Base-by-base conservation (phyloP, 805 yeast species). In the Candida nemodendra region DNA sequence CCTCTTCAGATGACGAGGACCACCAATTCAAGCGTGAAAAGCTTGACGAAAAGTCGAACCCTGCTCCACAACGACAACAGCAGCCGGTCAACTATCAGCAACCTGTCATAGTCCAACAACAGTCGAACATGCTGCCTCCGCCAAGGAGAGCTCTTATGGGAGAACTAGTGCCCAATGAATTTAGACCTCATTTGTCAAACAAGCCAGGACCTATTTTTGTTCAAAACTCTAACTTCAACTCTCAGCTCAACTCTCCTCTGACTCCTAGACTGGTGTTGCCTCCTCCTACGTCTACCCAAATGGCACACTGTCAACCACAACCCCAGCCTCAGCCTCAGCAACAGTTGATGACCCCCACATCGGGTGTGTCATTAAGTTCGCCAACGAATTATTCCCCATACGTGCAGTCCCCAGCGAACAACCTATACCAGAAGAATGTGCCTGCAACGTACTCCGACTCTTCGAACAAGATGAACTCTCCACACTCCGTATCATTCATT, bases 131-230 rank as follows among this genome's bases (percentile, higher is more conserved):
- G 51, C 39, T 57, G 13, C 65, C 65, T 14, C 64, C 64, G 6
- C 65, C 64, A 27, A 44, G 63, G 38, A 42, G 49, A 14, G 38
- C 43, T 27, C 32, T 42, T 11, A 35, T 56, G 22, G 38, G 30
- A 30, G 17, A 34, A 14, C 18, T 19, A n/a, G 36, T 41, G 14
- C 40, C 32, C 27, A 47, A 45, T 21, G 61, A 56, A 30, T 55
- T 59, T 38, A 50, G 63, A 43, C 62, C 63, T 9, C 47, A 52
- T 30, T 30, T 50, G 12, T 39, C 53, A 9, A 54, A 56, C 41
- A 60, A 59, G 36, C 65, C 65, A 14, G 38, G 58, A 9, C 64
- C 65, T 2, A 51, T 60, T 13, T 32, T 53, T 18, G 54, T 60
- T 23, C 51, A 53, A 18, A 47, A 51, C 31, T 42, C 50, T n/a